A percentile compares a stretch with the other conserved stretches of the same genome.
phyloP scores from a whole-genome alignment of 306 rosid species.

The Cucumis melo region DNA sequence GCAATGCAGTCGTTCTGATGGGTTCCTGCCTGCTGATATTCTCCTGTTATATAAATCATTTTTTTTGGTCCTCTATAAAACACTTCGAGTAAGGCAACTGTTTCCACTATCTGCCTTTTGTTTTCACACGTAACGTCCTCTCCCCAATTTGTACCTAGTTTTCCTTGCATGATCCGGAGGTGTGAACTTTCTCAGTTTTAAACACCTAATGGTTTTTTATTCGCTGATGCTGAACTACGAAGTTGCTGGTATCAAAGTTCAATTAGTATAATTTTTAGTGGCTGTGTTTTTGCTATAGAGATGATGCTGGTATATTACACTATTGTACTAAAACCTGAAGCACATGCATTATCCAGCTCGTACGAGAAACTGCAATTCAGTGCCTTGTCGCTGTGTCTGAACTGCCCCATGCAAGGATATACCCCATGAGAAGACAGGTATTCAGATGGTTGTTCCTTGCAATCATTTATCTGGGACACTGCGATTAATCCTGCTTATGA shows the following conservation, averaged over 20 bases:
- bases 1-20: neutral
- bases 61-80: neutral
- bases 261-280: neutral
- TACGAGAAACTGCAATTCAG: conserved; percentile 83
- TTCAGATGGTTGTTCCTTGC: conserved; percentile 13
- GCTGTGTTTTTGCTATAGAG: neutral
- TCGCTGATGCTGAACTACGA: neutral
- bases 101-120: neutral
- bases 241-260: neutral
- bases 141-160: neutral
- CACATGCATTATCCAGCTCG: conserved; percentile 43
- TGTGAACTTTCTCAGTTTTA: neutral
- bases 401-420: conserved; percentile 67
- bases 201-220: neutral
- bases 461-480: neutral
- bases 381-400: conserved; percentile 71
- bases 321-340: neutral
- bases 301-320: neutral
- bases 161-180: neutral
- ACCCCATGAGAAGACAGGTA: conserved; percentile 81
- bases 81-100: neutral
- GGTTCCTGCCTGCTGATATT: neutral
- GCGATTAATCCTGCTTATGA: neutral
- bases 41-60: neutral
- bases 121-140: neutral